These are phyloP conservation scores for Syzygium aqueum DNA, from an alignment of 345 rosid genomes.

Conservation along the genomic window DNA sequence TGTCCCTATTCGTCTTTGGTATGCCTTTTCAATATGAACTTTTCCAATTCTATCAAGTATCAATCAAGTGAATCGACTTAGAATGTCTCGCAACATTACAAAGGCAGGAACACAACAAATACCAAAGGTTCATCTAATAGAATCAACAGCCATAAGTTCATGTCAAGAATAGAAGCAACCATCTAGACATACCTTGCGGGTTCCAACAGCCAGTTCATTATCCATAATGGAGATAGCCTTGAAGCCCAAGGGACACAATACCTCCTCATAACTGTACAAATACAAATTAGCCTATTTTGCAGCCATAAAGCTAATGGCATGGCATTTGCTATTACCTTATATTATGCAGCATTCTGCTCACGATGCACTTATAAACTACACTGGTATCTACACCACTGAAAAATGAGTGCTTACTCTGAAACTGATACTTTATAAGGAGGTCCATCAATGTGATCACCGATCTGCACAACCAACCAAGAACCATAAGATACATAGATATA, in stretches of 20 bases:
- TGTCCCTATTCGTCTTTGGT: background rate
- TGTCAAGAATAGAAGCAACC: background rate
- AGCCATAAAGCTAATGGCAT: background rate
- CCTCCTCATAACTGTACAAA: conserved; percentile 58
- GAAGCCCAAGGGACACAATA: conserved; percentile 61
- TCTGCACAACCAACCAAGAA: conserved; percentile 23
- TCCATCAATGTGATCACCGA: conserved; percentile 67
- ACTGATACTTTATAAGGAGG: conserved; percentile 84
- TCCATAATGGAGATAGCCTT: conserved; percentile 50
- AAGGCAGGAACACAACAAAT: background rate
- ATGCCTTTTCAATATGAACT: background rate
- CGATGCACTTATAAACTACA: background rate
- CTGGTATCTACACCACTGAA: background rate
- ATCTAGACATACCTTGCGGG: conserved; percentile 44
- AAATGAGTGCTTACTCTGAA: conserved; percentile 38
- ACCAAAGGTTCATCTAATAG: background rate
- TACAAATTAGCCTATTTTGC: background rate
- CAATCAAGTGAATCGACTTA: background rate
- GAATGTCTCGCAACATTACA: background rate
- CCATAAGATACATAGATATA: background rate
- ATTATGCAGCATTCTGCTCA: background rate
- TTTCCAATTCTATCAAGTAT: background rate
- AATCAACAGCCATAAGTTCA: background rate
- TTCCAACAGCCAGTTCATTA: conserved; percentile 49
- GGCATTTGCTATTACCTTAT: background rate